Percentiles rank a stretch among this genome's conserved stretches.
phyloP scores from a whole-genome alignment of 2,329 filamentous ascomycete genomes.

The Cucurbitaria berberidis region DNA sequence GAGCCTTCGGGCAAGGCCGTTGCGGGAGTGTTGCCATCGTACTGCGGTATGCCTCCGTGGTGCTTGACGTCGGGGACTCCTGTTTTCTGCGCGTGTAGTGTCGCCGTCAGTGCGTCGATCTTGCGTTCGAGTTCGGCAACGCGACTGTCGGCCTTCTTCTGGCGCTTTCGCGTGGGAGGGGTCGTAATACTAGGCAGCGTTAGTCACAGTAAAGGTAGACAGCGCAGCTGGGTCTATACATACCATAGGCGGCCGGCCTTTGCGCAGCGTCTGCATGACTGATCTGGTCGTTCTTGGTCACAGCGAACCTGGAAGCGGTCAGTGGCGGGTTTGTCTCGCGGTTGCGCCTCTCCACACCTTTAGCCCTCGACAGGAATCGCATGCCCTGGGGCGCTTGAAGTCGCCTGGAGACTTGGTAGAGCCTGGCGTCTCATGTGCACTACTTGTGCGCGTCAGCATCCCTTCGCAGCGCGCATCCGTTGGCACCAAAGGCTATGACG shows the following conservation, averaged over 20 bases:
- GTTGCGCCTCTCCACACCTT: constrained; percentile 28
- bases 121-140: constrained; percentile 92
- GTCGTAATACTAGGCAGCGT: constrained; percentile 56
- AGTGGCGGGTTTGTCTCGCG: constrained; percentile 1
- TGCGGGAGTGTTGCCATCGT: constrained; percentile 14
- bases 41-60: constrained; percentile 31
- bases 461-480: no score
- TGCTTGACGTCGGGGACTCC: constrained; percentile 27
- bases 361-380: constrained; percentile 56
- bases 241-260: constrained; percentile 81
- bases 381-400: constrained; percentile 55
- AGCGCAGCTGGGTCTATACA: constrained; percentile 54
- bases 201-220: not conserved
- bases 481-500: no score
- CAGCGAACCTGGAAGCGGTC: constrained; percentile 69
- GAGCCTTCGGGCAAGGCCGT: constrained; percentile 29
- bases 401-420: constrained; percentile 45
- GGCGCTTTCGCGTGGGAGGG: constrained; percentile 75
- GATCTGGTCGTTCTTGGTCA: constrained; percentile 73
- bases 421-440: constrained; percentile 35
- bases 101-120: constrained; percentile 86
- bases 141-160: constrained; percentile 89
- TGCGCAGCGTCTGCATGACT: constrained; percentile 69
- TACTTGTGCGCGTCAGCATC: constrained; percentile 13
- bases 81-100: constrained; percentile 65